Conservation (phyloP, 352 stramenopile genomes). For the Phytophthora podocarpi region DNA sequence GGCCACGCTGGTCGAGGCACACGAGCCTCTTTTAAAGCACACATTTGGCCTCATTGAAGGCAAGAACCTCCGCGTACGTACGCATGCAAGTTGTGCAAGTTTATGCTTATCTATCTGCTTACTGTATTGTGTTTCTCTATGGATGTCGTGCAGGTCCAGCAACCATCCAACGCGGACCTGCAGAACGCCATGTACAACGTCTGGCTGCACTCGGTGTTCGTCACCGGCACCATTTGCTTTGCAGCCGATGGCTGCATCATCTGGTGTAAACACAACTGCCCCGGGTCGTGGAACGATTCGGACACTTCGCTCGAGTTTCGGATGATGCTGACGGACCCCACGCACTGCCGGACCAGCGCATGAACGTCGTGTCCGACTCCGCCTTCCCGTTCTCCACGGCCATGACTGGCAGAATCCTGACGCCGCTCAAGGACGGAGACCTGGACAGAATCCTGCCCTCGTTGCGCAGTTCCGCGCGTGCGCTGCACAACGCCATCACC, state of each 20-base stretch:
- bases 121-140: too few relatives aligned
- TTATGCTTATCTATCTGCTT: too few relatives aligned
- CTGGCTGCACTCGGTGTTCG: constrained; percentile 7
- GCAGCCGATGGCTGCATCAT: constrained; percentile 7
- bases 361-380: not conserved
- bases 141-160: constrained; percentile 5
- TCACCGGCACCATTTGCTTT: constrained; percentile 14
- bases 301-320: not conserved
- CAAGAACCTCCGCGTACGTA: constrained; percentile 2
- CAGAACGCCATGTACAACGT: not conserved
- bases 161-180: constrained; percentile 1
- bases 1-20: constrained; percentile 20
- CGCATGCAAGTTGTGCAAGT: not conserved
- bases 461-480: not conserved
- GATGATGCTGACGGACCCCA: not conserved
- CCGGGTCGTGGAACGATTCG: too few relatives aligned
- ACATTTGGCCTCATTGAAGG: constrained; percentile 17
- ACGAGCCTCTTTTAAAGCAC: constrained; percentile 29
- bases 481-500: constrained; percentile 8
- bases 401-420: constrained; percentile 1
- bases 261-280: constrained; percentile 22
- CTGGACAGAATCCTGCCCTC: not conserved
- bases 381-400: not conserved
- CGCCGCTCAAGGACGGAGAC: not conserved
- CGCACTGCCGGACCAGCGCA: not conserved